Evolutionary conservation across 2,329 filamentous ascomycete species (phyloP), one percentile per base, ranked within the genome.

Genomic region (Allantophomopsis cytisporea): DNA sequence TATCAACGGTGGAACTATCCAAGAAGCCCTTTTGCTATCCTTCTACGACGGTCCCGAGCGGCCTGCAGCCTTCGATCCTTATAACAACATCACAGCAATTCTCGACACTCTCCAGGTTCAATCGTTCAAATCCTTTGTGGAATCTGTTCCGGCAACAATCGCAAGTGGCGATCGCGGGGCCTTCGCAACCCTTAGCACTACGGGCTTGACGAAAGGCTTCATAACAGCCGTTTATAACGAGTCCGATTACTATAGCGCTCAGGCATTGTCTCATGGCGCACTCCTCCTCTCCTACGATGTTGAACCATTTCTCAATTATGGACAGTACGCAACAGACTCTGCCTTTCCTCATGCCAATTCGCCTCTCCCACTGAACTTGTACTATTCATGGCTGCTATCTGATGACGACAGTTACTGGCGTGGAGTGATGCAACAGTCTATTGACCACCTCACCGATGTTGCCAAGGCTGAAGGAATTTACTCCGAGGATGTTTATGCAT

Each of bases 301-400:
- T 16, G 53, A 58, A 36, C 55, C 55, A 0, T 58, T 57, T 33
- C 41, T 44, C 6, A 28, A 46, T 1, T 58, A 55, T 36, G 55
- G 55, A 3, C 15, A 48, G 35, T 44, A 55, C 34, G 48, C 53
- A 2, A 56, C 51, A 0, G 52, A 55, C 5, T 53, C 53, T 8
- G 55, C 54, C 2, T 57, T 46, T 37, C 55, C 55, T 1, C 55
- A 58, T 13, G 37, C 41, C 4, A 45, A 51, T 10, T 56, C 54
- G 17, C 32, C 39, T 10, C 4, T 31, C 10, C 41, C 55, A 43
- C 42, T 58, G 3, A 53, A 55, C 36, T 17, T 56, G 4, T 55
- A 55, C 35, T 54, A 48, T 15, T 35, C 50, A 5, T 58, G 55
- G 55, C 28, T 31, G 14, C 35, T 41, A 7, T 12, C 40, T 5